These are phyloP conservation scores for Mycena pura DNA, from an alignment of 768 basidiomycete genomes.

Conservation along the genomic window DNA sequence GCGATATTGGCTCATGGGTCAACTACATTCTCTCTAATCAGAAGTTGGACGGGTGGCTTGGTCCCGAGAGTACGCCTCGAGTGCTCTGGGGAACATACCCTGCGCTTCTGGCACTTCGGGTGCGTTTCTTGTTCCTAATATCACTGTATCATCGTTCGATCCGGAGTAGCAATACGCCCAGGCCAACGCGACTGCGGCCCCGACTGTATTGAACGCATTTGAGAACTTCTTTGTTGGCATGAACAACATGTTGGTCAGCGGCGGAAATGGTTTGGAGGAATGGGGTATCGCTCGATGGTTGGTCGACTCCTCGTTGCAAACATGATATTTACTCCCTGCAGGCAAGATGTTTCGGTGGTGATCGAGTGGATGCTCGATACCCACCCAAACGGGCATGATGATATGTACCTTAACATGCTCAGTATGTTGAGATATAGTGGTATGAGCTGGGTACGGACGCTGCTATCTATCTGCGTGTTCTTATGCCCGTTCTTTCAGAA, in stretches of 20 bases:
- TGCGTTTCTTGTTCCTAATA: not conserved
- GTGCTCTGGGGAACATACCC: conserved; percentile 25
- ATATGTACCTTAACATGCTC: conserved; percentile 20
- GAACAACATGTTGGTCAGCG: conserved; percentile 14
- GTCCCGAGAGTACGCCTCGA: conserved; percentile 21
- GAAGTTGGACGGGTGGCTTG: conserved; percentile 18
- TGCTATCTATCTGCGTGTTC: no score
- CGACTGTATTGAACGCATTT: conserved; percentile 9
- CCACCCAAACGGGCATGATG: conserved; percentile 14
- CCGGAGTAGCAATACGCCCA: conserved; percentile 19
- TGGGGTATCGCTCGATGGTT: conserved; percentile 24
- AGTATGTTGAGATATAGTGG: conserved; percentile 12
- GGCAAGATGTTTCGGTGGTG: conserved; percentile 18
- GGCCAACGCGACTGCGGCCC: conserved; percentile 22
- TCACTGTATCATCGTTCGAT: not conserved
- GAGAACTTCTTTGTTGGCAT: conserved; percentile 20
- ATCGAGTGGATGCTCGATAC: conserved; percentile 22
- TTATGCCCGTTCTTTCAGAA: no score
- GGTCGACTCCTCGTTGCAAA: no score
- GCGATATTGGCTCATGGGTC: conserved; percentile 22
- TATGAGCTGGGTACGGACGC: no score
- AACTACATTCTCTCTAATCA: conserved; percentile 20
- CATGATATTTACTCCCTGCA: no score
- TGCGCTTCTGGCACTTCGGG: conserved; percentile 18
- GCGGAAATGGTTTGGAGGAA: conserved; percentile 19